These are phyloP conservation scores for Vaccinium myrtillus DNA, from an alignment of 148 eudicot genomes.

Conservation along the genomic window DNA sequence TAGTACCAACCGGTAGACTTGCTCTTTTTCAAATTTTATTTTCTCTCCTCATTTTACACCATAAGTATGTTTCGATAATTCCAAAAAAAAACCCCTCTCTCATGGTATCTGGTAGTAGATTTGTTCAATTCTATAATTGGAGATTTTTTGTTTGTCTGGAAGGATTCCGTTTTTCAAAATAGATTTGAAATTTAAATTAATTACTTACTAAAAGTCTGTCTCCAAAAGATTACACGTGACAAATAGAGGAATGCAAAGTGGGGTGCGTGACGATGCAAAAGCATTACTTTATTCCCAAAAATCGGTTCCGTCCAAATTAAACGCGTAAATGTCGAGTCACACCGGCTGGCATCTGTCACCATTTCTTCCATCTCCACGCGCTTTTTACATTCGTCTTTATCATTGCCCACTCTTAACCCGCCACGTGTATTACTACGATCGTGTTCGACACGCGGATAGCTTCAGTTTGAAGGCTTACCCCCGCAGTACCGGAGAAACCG, in stretches of 20 bases:
- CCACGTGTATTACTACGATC: too few species aligned
- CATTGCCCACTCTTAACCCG: too few species aligned
- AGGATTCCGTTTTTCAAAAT: background rate
- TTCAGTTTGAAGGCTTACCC: background rate
- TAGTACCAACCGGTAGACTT: too few species aligned
- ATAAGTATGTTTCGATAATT: background rate
- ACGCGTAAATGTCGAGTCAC: conserved; percentile 5
- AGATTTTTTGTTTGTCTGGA: background rate
- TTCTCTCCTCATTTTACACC: background rate
- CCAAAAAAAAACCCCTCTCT: background rate
- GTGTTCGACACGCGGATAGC: too few species aligned
- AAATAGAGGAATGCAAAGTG: background rate
- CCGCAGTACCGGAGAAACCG: background rate
- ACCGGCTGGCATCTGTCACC: background rate
- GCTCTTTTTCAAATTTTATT: too few species aligned
- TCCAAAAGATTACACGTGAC: conserved; percentile 5
- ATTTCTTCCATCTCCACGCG: background rate
- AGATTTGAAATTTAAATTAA: background rate
- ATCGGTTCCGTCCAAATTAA: background rate
- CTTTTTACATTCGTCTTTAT: too few species aligned
- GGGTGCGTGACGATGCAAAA: background rate
- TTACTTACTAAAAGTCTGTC: background rate
- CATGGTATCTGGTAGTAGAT: background rate
- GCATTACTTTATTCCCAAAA: background rate
- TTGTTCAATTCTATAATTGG: background rate